These are phyloP conservation scores for Melocanna baccifera DNA, from an alignment of 176 grass and related monocot species.

Conservation along the genomic window DNA sequence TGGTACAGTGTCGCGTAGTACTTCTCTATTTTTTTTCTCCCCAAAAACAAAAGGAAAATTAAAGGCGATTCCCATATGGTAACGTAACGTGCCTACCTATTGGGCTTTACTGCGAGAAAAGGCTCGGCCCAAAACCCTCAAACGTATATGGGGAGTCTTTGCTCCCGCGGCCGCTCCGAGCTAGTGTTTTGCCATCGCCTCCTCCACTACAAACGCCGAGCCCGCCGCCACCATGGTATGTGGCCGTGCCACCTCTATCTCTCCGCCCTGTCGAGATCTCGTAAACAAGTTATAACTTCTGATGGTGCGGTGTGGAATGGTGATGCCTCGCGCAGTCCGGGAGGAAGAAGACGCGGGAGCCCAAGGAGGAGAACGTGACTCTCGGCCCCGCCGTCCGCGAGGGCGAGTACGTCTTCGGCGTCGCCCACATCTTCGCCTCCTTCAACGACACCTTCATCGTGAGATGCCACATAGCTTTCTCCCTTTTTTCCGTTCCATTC, in stretches of 20 bases:
- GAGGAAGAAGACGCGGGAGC: slow-evolving; percentile 68
- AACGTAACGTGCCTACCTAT: background rate
- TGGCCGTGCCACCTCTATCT: background rate
- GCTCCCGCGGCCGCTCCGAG: background rate
- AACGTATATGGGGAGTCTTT: background rate
- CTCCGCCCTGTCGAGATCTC: background rate
- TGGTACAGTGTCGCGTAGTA: too few species aligned
- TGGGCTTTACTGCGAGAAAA: background rate
- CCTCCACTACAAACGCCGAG: background rate
- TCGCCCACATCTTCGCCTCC: slow-evolving; percentile 74
- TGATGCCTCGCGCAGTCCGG: slow-evolving; percentile 45
- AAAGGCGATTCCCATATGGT: too few species aligned
- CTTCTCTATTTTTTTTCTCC: too few species aligned
- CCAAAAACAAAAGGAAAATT: too few species aligned
- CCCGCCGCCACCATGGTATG: slow-evolving; percentile 65
- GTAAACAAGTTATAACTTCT: background rate
- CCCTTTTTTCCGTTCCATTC: background rate
- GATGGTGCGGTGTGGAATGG: background rate
- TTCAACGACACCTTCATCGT: slow-evolving; percentile 92
- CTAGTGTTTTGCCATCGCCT: slow-evolving; percentile 25
- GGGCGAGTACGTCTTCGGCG: slow-evolving; percentile 67
- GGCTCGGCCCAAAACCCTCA: background rate
- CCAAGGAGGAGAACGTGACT: slow-evolving; percentile 84
- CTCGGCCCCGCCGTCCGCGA: slow-evolving; percentile 73
- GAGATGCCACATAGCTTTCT: background rate